Evolutionary conservation across 2,329 filamentous ascomycete species (phyloP).

Genomic region (Pseudofabraea citricarpa): DNA sequence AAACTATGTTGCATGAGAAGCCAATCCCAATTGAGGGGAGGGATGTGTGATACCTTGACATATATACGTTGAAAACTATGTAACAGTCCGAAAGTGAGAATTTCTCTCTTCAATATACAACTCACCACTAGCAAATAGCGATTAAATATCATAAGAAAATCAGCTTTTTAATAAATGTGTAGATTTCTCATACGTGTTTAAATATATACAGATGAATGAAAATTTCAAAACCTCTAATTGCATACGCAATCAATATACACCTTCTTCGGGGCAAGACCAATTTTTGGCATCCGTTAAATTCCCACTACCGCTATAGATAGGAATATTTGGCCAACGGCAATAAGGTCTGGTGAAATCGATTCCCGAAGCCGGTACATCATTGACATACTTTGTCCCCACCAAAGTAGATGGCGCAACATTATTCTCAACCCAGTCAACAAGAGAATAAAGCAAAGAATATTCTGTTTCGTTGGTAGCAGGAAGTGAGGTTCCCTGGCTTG

Average conservation of each 20-base stretch:
- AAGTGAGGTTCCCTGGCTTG: neutral
- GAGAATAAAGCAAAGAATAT: neutral
- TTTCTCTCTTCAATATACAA: no score
- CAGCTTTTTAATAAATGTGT: no score
- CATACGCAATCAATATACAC: neutral
- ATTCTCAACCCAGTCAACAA: conserved; percentile 37
- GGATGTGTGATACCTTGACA: no score
- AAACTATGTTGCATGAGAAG: conserved; percentile 7
- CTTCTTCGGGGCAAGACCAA: neutral
- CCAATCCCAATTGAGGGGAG: no score
- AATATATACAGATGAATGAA: neutral
- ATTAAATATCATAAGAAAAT: no score
- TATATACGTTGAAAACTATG: no score
- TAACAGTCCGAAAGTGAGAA: no score
- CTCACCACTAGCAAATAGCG: no score
- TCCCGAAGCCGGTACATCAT: conserved; percentile 31
- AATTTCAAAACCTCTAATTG: no score
- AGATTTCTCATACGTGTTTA: no score
- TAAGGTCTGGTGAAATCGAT: conserved; percentile 40
- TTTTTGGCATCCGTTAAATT: neutral
- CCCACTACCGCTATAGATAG: neutral
- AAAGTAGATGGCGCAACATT: conserved; percentile 35
- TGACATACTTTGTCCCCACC: conserved; percentile 38
- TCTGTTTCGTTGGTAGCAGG: neutral
- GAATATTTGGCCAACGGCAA: conserved; percentile 24